These are phyloP conservation scores for Metschnikowia similis DNA, from an alignment of 805 yeast genomes.

Conservation along the genomic window DNA sequence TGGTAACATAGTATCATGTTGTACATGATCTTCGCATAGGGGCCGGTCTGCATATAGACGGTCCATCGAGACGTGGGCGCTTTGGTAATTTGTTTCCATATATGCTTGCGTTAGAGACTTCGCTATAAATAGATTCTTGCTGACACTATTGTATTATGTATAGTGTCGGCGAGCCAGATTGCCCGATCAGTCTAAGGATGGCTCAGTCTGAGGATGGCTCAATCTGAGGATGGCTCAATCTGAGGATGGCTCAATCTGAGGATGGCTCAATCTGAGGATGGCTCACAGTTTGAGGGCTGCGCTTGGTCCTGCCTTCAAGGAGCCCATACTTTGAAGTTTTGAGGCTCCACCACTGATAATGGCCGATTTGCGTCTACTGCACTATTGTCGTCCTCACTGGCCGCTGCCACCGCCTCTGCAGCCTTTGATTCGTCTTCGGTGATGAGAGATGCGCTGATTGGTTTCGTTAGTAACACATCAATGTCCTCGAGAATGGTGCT, in stretches of 20 bases:
- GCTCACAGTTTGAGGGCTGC: no score
- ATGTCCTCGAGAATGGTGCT: slow-evolving; percentile 27
- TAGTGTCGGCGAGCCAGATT: not conserved
- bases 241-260: no score
- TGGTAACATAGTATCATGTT: not conserved
- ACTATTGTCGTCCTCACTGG: slow-evolving; percentile 6
- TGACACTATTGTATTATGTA: not conserved
- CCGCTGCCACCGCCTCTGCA: slow-evolving; percentile 1
- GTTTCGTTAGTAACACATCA: slow-evolving; percentile 31
- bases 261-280: no score
- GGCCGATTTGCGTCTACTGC: slow-evolving; percentile 20
- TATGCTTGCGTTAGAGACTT: not conserved
- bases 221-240: no score
- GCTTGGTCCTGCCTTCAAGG: slow-evolving; percentile 20
- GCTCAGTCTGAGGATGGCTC: no score
- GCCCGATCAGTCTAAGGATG: no score
- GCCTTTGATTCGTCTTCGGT: slow-evolving; percentile 11
- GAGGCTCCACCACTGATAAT: slow-evolving; percentile 38
- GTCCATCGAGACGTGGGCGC: not conserved
- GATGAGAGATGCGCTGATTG: slow-evolving; percentile 22
- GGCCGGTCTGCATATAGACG: not conserved
- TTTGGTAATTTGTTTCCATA: not conserved
- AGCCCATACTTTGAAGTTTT: slow-evolving; percentile 42
- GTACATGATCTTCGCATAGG: not conserved
- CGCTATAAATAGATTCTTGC: not conserved